Conservation (phyloP, 2,329 filamentous ascomycete species). For the Aspergillus melleus region DNA sequence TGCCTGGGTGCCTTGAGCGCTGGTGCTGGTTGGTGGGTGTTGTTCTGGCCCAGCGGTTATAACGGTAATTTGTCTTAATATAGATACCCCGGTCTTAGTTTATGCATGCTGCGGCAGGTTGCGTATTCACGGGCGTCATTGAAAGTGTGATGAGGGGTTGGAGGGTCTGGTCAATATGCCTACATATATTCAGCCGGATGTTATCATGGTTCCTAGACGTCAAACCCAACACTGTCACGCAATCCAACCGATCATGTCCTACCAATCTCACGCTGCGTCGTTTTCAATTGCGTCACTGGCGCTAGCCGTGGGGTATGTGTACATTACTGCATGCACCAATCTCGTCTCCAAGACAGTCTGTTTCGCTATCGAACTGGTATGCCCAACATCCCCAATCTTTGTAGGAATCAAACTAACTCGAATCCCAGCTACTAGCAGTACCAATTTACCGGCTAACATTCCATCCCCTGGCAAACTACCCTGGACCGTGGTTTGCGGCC, state of each 20-base stretch:
- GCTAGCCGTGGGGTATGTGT: not conserved
- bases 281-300: not conserved
- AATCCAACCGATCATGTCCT: not conserved
- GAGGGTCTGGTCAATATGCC: not conserved
- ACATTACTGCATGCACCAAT: not conserved
- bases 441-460: conserved; percentile 25
- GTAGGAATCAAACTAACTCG: not conserved
- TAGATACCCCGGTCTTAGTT: too few relatives aligned
- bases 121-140: not conserved
- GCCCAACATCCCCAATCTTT: too few relatives aligned
- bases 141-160: not conserved
- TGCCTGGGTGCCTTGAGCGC: not conserved
- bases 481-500: conserved; percentile 35
- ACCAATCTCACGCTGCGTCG: not conserved
- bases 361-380: not conserved
- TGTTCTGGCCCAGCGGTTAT: not conserved
- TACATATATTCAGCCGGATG: not conserved
- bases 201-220: not conserved
- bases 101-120: not conserved
- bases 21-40: too few relatives aligned
- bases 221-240: not conserved
- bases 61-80: not conserved
- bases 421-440: not conserved
- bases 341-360: not conserved
- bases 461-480: conserved; percentile 35